Evolutionary conservation across 1,139 yeast genomes (phyloP).

Genomic region (Magnusiomyces magnusii): DNA sequence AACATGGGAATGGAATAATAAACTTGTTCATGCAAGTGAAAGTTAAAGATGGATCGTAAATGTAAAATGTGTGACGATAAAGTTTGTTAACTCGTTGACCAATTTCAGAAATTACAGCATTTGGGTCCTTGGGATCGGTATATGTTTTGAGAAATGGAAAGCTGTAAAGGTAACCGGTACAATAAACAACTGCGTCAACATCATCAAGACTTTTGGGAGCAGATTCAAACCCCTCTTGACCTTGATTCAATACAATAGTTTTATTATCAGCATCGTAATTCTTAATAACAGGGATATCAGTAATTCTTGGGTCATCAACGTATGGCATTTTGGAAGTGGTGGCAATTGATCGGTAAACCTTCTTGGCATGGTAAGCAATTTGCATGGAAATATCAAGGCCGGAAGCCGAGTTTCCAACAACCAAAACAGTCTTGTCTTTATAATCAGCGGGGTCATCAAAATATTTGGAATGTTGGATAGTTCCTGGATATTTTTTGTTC

Average conservation of each 20-base stretch:
- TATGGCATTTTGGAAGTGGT: constrained; percentile 16
- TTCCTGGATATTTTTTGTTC: constrained; percentile 39
- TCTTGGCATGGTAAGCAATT: constrained; percentile 36
- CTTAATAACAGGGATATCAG: constrained; percentile 38
- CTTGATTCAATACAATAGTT: constrained; percentile 26
- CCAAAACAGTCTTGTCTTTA: constrained; percentile 38
- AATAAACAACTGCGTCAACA: constrained; percentile 49
- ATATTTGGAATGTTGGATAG: constrained; percentile 51
- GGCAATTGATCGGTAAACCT: constrained; percentile 43
- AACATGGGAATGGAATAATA: constrained; percentile 51
- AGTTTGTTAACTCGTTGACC: constrained; percentile 44
- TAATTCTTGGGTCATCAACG: constrained; percentile 32
- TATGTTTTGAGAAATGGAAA: constrained; percentile 38
- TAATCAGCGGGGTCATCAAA: constrained; percentile 44
- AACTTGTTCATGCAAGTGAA: constrained; percentile 46
- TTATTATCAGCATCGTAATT: constrained; percentile 32
- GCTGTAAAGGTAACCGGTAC: constrained; percentile 55
- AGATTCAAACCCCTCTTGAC: constrained; percentile 33
- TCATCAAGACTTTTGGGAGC: constrained; percentile 24
- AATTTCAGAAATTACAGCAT: constrained; percentile 29
- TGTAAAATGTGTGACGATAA: constrained; percentile 47
- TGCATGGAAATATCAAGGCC: constrained; percentile 55
- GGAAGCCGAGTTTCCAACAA: constrained; percentile 57
- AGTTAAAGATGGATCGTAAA: constrained; percentile 49
- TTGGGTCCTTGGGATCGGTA: constrained; percentile 12